Percentiles rank a stretch among this genome's conserved stretches.
These are phyloP conservation scores for Crithidia brevicula DNA, from an alignment of 208 protist genomes.

Conservation along the genomic window DNA sequence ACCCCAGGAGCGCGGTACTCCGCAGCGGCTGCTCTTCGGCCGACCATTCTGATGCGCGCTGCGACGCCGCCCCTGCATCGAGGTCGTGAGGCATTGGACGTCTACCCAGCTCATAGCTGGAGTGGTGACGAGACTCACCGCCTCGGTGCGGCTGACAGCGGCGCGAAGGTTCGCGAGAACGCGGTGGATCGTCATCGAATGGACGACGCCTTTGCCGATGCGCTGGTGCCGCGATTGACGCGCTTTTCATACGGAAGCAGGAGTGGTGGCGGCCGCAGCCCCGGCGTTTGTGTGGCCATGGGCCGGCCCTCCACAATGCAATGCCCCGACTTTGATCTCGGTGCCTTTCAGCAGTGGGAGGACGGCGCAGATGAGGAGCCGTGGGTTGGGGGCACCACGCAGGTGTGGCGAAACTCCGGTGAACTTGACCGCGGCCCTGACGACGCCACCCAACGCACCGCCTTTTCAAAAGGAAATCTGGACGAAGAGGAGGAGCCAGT, in stretches of 20 bases:
- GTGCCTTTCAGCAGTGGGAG: conserved; percentile 1
- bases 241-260: conserved; percentile 16
- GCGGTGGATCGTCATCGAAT: neutral
- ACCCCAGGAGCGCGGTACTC: neutral
- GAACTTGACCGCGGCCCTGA: neutral
- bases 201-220: neutral
- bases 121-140: neutral
- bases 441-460: neutral
- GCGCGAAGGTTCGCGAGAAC: neutral
- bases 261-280: conserved; percentile 17
- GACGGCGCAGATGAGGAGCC: conserved; percentile 8
- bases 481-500: neutral
- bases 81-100: no score
- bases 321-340: conserved; percentile 3
- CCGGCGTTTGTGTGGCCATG: conserved; percentile 10
- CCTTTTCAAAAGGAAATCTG: neutral
- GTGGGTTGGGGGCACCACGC: conserved; percentile 10
- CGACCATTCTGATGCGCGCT: conserved; percentile 4
- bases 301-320: conserved; percentile 30
- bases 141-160: neutral
- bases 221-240: conserved; percentile 13
- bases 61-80: neutral
- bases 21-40: neutral
- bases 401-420: conserved; percentile 10
- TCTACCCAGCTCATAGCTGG: no score